phyloP scores from a whole-genome alignment of 768 basidiomycete species.

The Inosperma sp. region DNA sequence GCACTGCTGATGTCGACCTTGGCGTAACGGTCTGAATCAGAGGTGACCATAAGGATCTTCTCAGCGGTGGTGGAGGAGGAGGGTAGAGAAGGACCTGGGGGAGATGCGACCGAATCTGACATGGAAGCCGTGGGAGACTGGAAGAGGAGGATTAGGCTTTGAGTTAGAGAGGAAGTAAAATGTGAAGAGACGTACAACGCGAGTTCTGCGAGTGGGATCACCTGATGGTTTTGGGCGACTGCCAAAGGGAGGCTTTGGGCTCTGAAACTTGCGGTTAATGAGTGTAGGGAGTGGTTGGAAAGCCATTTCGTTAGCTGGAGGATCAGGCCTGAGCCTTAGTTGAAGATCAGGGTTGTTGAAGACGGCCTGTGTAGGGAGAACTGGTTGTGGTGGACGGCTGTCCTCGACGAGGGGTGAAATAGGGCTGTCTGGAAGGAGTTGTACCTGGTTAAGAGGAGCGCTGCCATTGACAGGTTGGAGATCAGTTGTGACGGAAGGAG shows the following conservation, averaged over 20 bases:
- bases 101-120: slow-evolving; percentile 30
- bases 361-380: slow-evolving; percentile 2
- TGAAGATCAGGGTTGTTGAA: too few relatives aligned
- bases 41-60: slow-evolving; percentile 62
- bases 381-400: neutral
- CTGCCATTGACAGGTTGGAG: neutral
- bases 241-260: slow-evolving; percentile 32
- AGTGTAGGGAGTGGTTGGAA: slow-evolving; percentile 5
- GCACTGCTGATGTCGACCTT: slow-evolving; percentile 69
- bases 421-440: slow-evolving; percentile 1
- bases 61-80: slow-evolving; percentile 32
- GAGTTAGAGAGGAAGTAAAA: slow-evolving; percentile 19
- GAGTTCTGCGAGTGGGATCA: slow-evolving; percentile 24
- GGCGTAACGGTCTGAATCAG: slow-evolving; percentile 71
- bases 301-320: slow-evolving; percentile 15
- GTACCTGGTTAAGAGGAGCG: neutral
- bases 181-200: slow-evolving; percentile 31
- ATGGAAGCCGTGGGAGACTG: slow-evolving; percentile 41
- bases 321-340: too few relatives aligned
- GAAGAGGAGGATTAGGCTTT: slow-evolving; percentile 9
- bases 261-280: slow-evolving; percentile 17
- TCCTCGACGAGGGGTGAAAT: slow-evolving; percentile 4
- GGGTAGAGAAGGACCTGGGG: slow-evolving; percentile 21
- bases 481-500: slow-evolving; percentile 2
- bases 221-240: slow-evolving; percentile 21